phyloP scores from a whole-genome alignment of 1,139 yeast species.

The Candida glucosophila region DNA sequence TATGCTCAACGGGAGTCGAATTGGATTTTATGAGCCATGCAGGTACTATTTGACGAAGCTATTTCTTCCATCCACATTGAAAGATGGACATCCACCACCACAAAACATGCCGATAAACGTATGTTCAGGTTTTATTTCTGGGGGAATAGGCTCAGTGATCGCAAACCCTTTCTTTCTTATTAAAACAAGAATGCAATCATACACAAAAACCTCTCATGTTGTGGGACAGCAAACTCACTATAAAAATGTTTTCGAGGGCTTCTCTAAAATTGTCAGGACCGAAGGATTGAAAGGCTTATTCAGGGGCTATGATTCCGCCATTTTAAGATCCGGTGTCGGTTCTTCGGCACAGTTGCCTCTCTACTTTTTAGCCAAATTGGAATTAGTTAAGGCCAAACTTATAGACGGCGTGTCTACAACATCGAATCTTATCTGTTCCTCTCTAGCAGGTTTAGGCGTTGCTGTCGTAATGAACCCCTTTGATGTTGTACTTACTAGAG shows the following conservation, averaged over 20 bases:
- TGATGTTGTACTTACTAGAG: constrained; percentile 90
- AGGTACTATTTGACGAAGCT: constrained; percentile 50
- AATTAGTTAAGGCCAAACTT: constrained; percentile 39
- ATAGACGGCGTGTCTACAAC: constrained; percentile 55
- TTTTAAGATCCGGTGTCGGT: constrained; percentile 90
- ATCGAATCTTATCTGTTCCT: constrained; percentile 67
- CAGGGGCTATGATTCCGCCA: constrained; percentile 92
- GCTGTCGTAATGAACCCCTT: constrained; percentile 96
- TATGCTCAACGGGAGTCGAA: constrained; percentile 85
- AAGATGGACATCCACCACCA: constrained; percentile 37
- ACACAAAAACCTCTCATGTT: constrained; percentile 29
- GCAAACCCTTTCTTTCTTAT: constrained; percentile 90
- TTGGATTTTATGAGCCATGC: constrained; percentile 89
- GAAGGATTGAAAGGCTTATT: constrained; percentile 79
- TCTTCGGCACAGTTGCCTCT: constrained; percentile 95
- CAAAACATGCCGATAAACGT: constrained; percentile 64
- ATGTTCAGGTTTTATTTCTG: constrained; percentile 76
- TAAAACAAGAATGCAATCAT: constrained; percentile 95
- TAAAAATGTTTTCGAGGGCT: constrained; percentile 58
- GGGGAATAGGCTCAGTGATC: constrained; percentile 79
- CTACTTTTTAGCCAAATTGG: constrained; percentile 67
- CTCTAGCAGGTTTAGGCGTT: constrained; percentile 84
- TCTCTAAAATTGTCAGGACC: constrained; percentile 45
- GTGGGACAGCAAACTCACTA: constrained; percentile 94
- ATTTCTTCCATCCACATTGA: constrained; percentile 41